Conservation (phyloP, 805 yeast genomes). For the Yamadazyma paraphyllophila region DNA sequence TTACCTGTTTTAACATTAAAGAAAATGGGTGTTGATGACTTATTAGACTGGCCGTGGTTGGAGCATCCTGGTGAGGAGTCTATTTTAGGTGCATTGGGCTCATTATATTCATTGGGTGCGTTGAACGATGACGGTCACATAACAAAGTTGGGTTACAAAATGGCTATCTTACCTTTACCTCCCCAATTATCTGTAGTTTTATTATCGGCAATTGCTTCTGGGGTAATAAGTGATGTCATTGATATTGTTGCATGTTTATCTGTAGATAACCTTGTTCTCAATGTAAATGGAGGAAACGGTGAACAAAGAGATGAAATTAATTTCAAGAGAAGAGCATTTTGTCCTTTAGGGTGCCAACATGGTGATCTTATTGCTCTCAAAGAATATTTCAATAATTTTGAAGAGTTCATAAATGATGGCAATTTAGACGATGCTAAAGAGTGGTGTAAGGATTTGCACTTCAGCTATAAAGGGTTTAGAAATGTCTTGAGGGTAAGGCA, state of each 20-base stretch:
- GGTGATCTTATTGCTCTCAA: conserved; percentile 86
- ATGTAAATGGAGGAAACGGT: conserved; percentile 57
- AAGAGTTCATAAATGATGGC: conserved; percentile 23
- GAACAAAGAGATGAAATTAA: conserved; percentile 84
- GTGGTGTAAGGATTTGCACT: conserved; percentile 81
- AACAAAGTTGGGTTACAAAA: conserved; percentile 75
- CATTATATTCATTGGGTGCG: conserved; percentile 77
- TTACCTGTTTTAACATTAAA: conserved; percentile 83
- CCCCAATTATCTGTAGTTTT: conserved; percentile 89
- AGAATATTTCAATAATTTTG: conserved; percentile 64
- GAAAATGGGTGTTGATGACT: conserved; percentile 77
- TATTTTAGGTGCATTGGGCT: conserved; percentile 69
- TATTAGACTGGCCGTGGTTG: conserved; percentile 87
- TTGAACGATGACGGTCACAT: conserved; percentile 72
- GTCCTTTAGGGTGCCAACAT: conserved; percentile 65
- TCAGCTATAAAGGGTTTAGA: conserved; percentile 76
- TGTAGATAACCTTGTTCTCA: conserved; percentile 81
- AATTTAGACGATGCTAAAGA: conserved; percentile 56
- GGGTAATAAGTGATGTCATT: conserved; percentile 63
- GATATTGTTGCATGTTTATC: conserved; percentile 92
- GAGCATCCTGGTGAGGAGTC: conserved; percentile 85
- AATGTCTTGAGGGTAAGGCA: conserved; percentile 72
- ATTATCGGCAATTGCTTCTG: conserved; percentile 60
- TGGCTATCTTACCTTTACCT: conserved; percentile 88
- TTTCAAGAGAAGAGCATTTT: conserved; percentile 64